Percentiles rank a stretch among this genome's conserved stretches.
Conservation (phyloP, 2,329 filamentous ascomycete genomes). For the Fusarium albosuccineum region DNA sequence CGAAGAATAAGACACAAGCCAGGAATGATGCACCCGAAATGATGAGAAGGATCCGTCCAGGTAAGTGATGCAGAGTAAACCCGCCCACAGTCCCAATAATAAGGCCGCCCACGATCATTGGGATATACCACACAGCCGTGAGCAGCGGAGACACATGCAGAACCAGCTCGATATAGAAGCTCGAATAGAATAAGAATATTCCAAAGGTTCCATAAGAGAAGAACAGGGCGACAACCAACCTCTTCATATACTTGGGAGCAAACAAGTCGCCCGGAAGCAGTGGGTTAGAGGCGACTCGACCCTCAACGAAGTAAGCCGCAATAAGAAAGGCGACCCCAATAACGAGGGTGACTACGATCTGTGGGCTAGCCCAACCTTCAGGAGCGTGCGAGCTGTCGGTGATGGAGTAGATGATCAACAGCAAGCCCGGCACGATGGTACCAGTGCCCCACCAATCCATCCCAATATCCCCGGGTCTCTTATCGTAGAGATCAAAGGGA, state of each 20-base stretch:
- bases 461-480: constrained; percentile 33
- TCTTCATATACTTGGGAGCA: constrained; percentile 66
- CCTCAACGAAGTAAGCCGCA: constrained; percentile 72
- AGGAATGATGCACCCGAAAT: constrained; percentile 66
- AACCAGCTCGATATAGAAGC: constrained; percentile 70
- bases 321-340: constrained; percentile 67
- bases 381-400: constrained; percentile 74
- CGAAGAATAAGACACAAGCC: constrained; percentile 66
- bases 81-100: constrained; percentile 67
- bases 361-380: constrained; percentile 73
- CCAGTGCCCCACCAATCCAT: constrained; percentile 74
- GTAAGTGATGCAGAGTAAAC: constrained; percentile 67
- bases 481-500: constrained; percentile 51
- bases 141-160: constrained; percentile 65
- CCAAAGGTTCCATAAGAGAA: constrained; percentile 67
- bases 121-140: constrained; percentile 70
- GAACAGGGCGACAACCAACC: constrained; percentile 67
- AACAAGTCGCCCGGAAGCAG: constrained; percentile 75
- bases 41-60: constrained; percentile 65
- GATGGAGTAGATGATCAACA: constrained; percentile 76
- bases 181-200: constrained; percentile 73
- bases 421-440: constrained; percentile 68
- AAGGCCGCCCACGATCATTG: constrained; percentile 70
- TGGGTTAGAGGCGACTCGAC: constrained; percentile 70
- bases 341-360: constrained; percentile 72